Evolutionary conservation across 768 basidiomycete species (phyloP), one percentile per base, ranked within the genome.

Genomic region (Lactarius akahatsu): DNA sequence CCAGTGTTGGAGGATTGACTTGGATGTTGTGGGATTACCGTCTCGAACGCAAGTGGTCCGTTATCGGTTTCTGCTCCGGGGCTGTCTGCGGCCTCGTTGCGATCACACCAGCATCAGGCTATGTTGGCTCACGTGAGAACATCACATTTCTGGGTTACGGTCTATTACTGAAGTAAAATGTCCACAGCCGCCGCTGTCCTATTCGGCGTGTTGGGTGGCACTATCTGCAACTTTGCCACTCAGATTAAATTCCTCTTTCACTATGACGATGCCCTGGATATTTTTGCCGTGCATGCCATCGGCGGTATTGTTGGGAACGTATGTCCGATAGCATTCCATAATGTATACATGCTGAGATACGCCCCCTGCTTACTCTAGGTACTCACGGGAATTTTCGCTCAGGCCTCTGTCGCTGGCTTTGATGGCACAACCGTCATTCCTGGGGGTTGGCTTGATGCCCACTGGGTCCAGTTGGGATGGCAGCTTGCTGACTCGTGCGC

Each of bases 1-100:
- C 94, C 1, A 85, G 85, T 59, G 89, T 93, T n/a, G 94, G 89
- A 47, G 94, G 92, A 4, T 68, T 96, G 65, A 91, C 90, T 4
- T 96, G 94, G 93, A 94, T 96, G 92, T 77, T 95, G 61, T 91
- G 87, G 92, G 96, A 98, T 80, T 98, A 86, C 77, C 88, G 96
- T 65, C 83, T 97, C 57, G 96, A 97, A 77, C 84, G 84, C 76
- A 96, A 97, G 75, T 97, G 94, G 95, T 88, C 86, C 59, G 90
- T 86, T 1, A 93, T 98, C 67, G 94, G 95, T 8, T 96, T 96
- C 79, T 98, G 96, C 78, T 94, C 95, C 3, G 96, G 96, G 23
- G 93, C 94, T 40, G 92, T 98, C 65, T 81, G 88, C 9, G 96
- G 94, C 52, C 85, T 95, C 3, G 94, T 96, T 23, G 92, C 91